Conservation (phyloP, 495 filamentous ascomycete genomes). For the Aspergillus ostianus region DNA sequence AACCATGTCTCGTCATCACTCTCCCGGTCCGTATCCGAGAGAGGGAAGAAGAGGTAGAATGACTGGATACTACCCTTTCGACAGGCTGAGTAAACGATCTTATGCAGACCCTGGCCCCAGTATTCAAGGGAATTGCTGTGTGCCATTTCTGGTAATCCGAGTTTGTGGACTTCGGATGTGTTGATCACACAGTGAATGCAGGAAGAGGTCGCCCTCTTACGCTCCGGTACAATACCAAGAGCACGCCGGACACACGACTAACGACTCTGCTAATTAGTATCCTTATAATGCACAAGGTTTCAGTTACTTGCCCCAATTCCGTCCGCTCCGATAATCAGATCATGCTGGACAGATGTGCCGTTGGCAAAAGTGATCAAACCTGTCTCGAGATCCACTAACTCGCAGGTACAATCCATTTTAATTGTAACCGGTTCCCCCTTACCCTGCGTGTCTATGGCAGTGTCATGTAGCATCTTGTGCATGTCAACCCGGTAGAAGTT, state of each 20-base stretch:
- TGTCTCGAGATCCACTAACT: constrained; percentile 18
- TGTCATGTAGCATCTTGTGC: constrained; percentile 28
- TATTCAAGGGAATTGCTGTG: constrained; percentile 32
- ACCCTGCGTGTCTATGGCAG: constrained; percentile 21
- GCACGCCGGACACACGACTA: constrained; percentile 1
- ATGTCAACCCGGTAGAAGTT: constrained; percentile 35
- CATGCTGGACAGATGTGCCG: constrained; percentile 15
- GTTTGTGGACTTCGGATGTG: constrained; percentile 23
- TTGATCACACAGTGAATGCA: constrained; percentile 31
- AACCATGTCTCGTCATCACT: constrained; percentile 28
- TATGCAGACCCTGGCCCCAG: constrained; percentile 34
- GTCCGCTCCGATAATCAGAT: constrained; percentile 30
- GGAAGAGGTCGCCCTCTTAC: constrained; percentile 29
- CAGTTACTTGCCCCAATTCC: constrained; percentile 33
- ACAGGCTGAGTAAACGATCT: constrained; percentile 33
- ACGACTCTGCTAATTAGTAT: too few species aligned
- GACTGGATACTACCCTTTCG: constrained; percentile 28
- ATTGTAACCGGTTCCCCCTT: constrained; percentile 19
- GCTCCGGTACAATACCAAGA: constrained; percentile 26
- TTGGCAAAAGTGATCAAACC: constrained; percentile 26
- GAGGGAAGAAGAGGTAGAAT: constrained; percentile 30
- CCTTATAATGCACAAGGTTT: too few species aligned
- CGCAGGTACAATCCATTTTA: constrained; percentile 28
- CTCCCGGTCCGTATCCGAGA: not conserved
- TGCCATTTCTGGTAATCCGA: constrained; percentile 26